Conservation (phyloP, 441 rosid genomes). For the Flueggea neowawraea region DNA sequence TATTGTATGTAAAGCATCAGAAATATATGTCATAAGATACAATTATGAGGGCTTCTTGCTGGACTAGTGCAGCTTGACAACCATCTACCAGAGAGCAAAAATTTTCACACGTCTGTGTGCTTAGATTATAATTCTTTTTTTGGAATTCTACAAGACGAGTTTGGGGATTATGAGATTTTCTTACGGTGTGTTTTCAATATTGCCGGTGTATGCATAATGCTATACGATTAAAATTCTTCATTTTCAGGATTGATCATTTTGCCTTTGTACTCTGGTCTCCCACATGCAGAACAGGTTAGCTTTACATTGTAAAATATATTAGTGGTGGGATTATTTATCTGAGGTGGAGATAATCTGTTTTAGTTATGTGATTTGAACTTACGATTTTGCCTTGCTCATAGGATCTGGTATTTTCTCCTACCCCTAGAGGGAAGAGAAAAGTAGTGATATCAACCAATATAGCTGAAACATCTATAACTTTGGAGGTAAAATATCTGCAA, state of each 20-base stretch:
- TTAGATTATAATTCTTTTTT: neutral
- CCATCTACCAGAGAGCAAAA: no score
- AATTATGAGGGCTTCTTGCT: no score
- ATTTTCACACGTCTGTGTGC: no score
- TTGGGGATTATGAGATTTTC: neutral
- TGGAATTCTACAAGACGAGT: neutral
- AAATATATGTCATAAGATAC: no score
- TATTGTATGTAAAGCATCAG: no score
- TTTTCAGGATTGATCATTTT: constrained; percentile 74
- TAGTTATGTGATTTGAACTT: constrained; percentile 1
- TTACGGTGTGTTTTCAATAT: constrained; percentile 4
- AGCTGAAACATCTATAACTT: constrained; percentile 92
- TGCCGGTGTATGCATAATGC: constrained; percentile 1
- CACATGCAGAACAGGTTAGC: constrained; percentile 82
- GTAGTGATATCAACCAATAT: constrained; percentile 91
- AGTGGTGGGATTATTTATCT: neutral
- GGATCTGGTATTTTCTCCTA: constrained; percentile 88
- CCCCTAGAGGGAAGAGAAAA: constrained; percentile 92
- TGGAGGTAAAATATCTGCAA: constrained; percentile 54
- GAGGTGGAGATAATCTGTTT: neutral
- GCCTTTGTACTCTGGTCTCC: constrained; percentile 89
- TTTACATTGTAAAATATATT: neutral
- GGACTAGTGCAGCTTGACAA: no score
- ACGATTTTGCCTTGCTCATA: constrained; percentile 13
- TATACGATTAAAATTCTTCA: constrained; percentile 14